Evolutionary conservation across 257 asterid species (phyloP), one percentile per base, ranked within the genome.

Genomic region (Coffea eugenioides): DNA sequence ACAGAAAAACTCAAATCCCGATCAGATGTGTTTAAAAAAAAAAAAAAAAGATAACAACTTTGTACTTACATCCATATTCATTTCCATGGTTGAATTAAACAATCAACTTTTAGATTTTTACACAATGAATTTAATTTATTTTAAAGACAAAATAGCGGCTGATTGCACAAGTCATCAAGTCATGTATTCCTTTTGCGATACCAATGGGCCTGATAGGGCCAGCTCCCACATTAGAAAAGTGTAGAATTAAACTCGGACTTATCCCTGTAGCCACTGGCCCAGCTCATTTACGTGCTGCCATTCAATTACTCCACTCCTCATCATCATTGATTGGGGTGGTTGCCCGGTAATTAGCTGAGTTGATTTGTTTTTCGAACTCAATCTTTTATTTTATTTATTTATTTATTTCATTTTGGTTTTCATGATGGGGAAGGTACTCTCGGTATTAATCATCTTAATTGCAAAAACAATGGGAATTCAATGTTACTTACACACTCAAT

Each of bases 161-260:
- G 14, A 6, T 25, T 21, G 41, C 8, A 8, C 71, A 23, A 3
- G 43, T 65, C 4, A 10, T 75, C 54, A 39, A 57, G 3, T 61
- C 15, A 10, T 25, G 69, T 65, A 65, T 13, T 27, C 39, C 25
- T 45, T 34, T 61, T 39, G 43, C 18, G 11, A 23, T 13, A 4
- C 25, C 16, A 76, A 76, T 76, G 80, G 80, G 71, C 79, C 80
- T 16, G 13, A 39, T 46, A 64, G 73, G 80, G 41, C 73, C 64
- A 4, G 18, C 48, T 21, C 49, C 25, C n/a, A 0, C 11, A 18
- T 31, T 16, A 25, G 18, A 46, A 27, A 46, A 73, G 62, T 16
- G 73, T 6, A 27, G 36, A 2, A 66, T 62, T 46, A 25, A 76
- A 62, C 62, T 64, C 0, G 36, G 36, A 62, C 61, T 6, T 14